phyloP scores from a whole-genome alignment of 139 green algal genomes.

The Chlamydomonas sphaeroides region DNA sequence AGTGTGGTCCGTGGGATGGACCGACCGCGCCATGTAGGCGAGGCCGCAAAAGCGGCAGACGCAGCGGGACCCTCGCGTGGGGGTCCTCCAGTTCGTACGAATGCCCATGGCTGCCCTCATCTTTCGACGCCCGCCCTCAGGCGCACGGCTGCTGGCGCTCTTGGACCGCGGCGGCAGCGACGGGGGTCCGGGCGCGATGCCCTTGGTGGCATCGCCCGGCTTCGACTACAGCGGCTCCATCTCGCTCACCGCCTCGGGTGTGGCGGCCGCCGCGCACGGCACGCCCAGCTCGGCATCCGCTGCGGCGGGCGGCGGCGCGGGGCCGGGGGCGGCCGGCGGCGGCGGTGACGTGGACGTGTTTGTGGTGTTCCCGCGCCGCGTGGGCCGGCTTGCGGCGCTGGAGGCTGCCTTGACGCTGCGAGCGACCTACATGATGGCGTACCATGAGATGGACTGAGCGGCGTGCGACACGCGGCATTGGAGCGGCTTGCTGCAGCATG shows the following conservation, averaged over 20 bases:
- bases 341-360: conserved; percentile 28
- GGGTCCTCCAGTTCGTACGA: not conserved
- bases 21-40: not conserved
- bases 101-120: too few species aligned
- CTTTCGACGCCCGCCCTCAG: not conserved
- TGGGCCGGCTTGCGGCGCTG: conserved; percentile 15
- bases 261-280: not conserved
- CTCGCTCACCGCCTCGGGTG: not conserved
- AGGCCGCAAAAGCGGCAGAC: not conserved
- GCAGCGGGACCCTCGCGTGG: too few species aligned
- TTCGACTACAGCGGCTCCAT: not conserved
- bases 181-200: too few species aligned
- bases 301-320: not conserved
- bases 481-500: too few species aligned
- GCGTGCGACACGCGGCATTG: too few species aligned
- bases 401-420: conserved; percentile 22
- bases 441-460: not conserved
- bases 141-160: conserved; percentile 15
- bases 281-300: too few species aligned
- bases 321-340: not conserved
- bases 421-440: conserved; percentile 31
- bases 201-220: too few species aligned
- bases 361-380: conserved; percentile 3
- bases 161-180: not conserved
- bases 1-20: not conserved